A percentile compares a stretch with the other conserved stretches of the same genome.
phyloP scores from a whole-genome alignment of 192 early-diverging fungal species.

The Coemansia asiatica region DNA sequence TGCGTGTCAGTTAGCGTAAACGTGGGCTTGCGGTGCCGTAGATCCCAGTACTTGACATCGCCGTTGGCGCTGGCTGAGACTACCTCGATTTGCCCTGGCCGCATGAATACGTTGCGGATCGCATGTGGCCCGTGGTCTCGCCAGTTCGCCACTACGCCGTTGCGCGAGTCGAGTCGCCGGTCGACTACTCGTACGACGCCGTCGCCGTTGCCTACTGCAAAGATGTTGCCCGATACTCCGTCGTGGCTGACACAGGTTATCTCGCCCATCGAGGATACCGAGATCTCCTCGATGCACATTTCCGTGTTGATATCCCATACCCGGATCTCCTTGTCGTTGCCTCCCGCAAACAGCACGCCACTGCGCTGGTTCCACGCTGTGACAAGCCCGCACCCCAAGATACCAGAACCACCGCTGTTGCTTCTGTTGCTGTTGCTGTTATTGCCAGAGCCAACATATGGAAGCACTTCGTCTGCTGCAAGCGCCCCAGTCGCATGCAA shows the following conservation, averaged over 20 bases:
- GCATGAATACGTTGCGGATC: constrained; percentile 40
- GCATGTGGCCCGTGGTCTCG: constrained; percentile 38
- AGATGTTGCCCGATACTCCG: constrained; percentile 38
- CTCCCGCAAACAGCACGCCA: constrained; percentile 43
- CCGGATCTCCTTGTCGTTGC: constrained; percentile 42
- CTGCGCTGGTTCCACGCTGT: constrained; percentile 54
- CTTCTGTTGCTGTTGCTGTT: background rate
- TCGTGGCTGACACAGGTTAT: constrained; percentile 48
- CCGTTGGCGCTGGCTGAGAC: constrained; percentile 45
- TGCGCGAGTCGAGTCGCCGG: constrained; percentile 35
- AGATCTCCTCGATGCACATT: constrained; percentile 50
- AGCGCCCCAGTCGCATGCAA: background rate
- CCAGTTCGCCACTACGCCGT: constrained; percentile 38
- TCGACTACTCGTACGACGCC: constrained; percentile 55
- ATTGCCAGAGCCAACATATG: background rate
- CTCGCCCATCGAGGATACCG: constrained; percentile 36
- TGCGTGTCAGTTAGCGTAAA: constrained; percentile 36
- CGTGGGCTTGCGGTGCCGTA: constrained; percentile 29
- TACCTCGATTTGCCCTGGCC: constrained; percentile 36
- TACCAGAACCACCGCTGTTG: background rate
- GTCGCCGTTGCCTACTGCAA: constrained; percentile 42
- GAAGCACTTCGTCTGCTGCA: background rate
- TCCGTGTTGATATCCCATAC: constrained; percentile 53
- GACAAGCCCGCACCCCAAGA: constrained; percentile 22
- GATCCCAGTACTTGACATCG: constrained; percentile 52